Conservation (phyloP, 768 basidiomycete genomes). For the Boletus rubescentipes region DNA sequence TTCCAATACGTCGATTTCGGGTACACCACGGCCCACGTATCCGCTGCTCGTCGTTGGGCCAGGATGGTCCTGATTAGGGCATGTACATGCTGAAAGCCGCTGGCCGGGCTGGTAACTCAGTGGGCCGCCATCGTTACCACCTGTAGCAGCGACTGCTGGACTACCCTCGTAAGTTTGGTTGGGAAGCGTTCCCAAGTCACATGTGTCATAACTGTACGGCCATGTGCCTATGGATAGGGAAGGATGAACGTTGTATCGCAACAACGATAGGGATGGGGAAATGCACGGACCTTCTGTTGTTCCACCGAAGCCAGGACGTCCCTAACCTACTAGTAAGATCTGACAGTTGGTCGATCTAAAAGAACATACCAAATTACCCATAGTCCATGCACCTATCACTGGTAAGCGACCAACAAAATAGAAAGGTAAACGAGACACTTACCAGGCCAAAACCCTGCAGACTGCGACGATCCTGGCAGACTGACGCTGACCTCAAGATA, state of each 20-base stretch:
- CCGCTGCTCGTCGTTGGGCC: conserved; percentile 56
- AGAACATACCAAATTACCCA: conserved; percentile 59
- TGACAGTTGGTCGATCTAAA: not conserved
- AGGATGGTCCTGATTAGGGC: conserved; percentile 82
- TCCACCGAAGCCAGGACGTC: conserved; percentile 84
- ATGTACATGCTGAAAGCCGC: conserved; percentile 84
- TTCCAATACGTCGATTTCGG: conserved; percentile 94
- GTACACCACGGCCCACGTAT: conserved; percentile 67
- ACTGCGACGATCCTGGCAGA: conserved; percentile 59
- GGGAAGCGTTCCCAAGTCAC: conserved; percentile 84
- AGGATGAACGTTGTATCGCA: not conserved
- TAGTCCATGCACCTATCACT: conserved; percentile 60
- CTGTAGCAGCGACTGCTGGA: conserved; percentile 59
- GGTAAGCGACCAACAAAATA: conserved; percentile 3
- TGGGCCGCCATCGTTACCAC: conserved; percentile 45
- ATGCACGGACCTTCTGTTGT: conserved; percentile 68
- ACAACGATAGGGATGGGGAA: not conserved
- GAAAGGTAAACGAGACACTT: conserved; percentile 30
- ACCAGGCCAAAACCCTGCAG: conserved; percentile 88
- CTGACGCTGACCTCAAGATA: conserved; percentile 84
- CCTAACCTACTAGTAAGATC: conserved; percentile 45
- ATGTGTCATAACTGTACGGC: conserved; percentile 83
- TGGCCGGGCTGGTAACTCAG: conserved; percentile 87
- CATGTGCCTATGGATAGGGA: conserved; percentile 41
- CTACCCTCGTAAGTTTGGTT: conserved; percentile 71